Base-by-base conservation (phyloP, 306 rosid genomes). In the Sesbania bispinosa region DNA sequence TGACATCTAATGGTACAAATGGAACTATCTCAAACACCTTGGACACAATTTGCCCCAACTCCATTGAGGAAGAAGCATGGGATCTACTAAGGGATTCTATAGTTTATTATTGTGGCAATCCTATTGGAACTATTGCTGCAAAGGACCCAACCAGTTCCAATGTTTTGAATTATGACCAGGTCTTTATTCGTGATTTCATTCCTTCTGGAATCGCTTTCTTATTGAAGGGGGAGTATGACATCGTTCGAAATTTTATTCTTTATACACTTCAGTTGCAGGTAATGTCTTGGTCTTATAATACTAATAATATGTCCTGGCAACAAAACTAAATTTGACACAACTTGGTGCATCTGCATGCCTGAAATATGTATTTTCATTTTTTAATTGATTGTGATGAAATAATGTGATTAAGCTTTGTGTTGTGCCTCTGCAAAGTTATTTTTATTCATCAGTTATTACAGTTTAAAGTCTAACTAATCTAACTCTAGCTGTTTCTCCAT, bases 241-340 rank as follows among this genome's bases (percentile, higher is more conserved):
- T 91, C 80, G 97, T 91, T 82, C 92, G 96, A 46, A 88, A 84
- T 71, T 91, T 91, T 73, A 83, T 91, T 69, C 96, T 91, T 63
- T 80, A 88, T 72, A 88, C 97, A 5, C 96, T 91, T 80, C 97
- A 91, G 77, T 80, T 91, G 83, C 97, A 90, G 97, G 97, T 90
- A 88, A 60, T 75, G 42, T 68, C 14, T 19, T 26, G 4, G 13
- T 74, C 74, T 54, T 23, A 43, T 55, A 30, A 30, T 47, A n/a
- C 32, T 64, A 32, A 54, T 68, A 8, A 2, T 46, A 13, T 76
- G 74, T 21, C 52, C 20, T 39, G 33, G 26, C 26, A 29, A 66
- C 55, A 29, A 2, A 13, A 62, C 62, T 41, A 50, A 38, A 62
- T 69, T 62, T 62, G 27, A 36, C 26, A 26, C 69, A 69, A 41